Evolutionary conservation across 2,329 filamentous ascomycete species (phyloP).

Genomic region (Trichoderma sp.): DNA sequence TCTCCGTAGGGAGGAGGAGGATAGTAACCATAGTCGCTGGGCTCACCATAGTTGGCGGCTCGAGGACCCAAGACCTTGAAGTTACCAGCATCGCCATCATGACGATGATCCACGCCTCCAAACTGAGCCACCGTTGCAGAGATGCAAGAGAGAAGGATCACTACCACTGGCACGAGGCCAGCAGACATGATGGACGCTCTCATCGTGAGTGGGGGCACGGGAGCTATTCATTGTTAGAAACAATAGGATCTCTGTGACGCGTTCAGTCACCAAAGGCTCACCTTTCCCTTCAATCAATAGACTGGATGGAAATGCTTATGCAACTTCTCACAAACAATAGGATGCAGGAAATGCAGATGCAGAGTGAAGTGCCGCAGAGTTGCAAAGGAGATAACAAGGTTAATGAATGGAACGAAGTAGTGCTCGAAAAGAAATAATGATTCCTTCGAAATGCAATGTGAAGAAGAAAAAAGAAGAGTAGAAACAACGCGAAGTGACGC

Average conservation of each 20-base stretch:
- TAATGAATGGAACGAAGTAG: not conserved
- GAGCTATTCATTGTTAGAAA: conserved; percentile 18
- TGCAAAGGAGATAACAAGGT: not conserved
- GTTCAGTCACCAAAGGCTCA: not conserved
- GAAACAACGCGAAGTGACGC: conserved; percentile 5
- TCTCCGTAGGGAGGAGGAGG: conserved; percentile 28
- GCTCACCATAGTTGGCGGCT: conserved; percentile 24
- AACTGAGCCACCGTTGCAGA: conserved; percentile 6
- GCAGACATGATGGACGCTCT: conserved; percentile 35
- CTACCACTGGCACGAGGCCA: conserved; percentile 37
- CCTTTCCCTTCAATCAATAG: conserved; percentile 6
- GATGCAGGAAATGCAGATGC: not conserved
- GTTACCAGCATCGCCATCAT: not conserved
- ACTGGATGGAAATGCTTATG: not conserved
- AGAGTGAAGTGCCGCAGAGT: not conserved
- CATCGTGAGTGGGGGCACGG: conserved; percentile 36
- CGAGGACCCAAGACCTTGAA: conserved; percentile 20
- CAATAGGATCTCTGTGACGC: not conserved
- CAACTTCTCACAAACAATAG: not conserved
- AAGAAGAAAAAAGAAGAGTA: not conserved
- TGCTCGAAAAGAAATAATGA: not conserved
- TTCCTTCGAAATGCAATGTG: not conserved
- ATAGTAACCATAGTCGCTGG: conserved; percentile 25
- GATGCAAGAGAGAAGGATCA: conserved; percentile 25
- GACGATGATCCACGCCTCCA: not conserved